phyloP scores from a whole-genome alignment of 2,329 filamentous ascomycete species.

The Gnomoniopsis sp. region DNA sequence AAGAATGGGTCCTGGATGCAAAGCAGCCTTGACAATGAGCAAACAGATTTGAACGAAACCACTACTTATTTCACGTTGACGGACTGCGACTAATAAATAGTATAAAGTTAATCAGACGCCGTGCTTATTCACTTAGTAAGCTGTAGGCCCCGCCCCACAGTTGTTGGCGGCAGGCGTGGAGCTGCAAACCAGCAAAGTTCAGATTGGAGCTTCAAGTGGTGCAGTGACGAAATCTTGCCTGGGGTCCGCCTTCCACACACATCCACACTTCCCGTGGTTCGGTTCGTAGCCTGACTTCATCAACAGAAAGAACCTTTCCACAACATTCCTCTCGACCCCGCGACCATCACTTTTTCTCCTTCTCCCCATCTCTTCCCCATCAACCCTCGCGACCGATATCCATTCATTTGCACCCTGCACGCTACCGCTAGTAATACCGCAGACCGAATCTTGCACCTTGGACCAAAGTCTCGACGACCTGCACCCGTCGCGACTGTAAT shows the following conservation, averaged over 20 bases:
- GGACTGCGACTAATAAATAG: too few species aligned
- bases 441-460: background rate
- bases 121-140: too few species aligned
- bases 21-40: too few species aligned
- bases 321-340: background rate
- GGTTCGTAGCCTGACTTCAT: background rate
- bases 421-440: background rate
- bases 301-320: background rate
- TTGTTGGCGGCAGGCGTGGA: too few species aligned
- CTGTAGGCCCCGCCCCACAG: too few species aligned
- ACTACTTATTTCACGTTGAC: too few species aligned
- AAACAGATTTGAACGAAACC: too few species aligned
- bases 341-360: background rate
- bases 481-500: conserved; percentile 15
- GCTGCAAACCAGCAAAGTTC: too few species aligned
- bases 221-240: conserved; percentile 3
- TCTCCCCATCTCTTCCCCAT: background rate
- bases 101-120: too few species aligned
- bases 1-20: too few species aligned
- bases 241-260: background rate
- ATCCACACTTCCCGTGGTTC: background rate
- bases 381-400: background rate
- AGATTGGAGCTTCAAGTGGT: too few species aligned
- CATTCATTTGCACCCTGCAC: conserved; percentile 1
- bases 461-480: conserved; percentile 16